Conservation (phyloP, 805 yeast genomes). For the Priceomyces haplophilus region DNA sequence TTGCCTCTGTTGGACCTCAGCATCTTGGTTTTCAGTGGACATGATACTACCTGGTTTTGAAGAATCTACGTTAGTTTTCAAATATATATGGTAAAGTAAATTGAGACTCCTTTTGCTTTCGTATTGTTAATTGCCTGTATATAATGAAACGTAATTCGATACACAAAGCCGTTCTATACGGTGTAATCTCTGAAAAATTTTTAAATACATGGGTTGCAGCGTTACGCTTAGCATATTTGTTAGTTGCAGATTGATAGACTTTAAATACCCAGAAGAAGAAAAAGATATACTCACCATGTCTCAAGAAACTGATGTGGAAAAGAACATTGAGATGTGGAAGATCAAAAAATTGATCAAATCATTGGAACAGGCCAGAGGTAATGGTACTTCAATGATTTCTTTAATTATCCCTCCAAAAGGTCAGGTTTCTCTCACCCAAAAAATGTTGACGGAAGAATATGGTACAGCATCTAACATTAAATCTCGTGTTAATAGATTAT, state of each 20-base stretch:
- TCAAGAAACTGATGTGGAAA: slow-evolving; percentile 66
- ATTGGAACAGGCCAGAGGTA: slow-evolving; percentile 90
- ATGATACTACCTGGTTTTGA: too few species aligned
- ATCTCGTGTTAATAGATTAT: slow-evolving; percentile 93
- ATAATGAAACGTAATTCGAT: background rate
- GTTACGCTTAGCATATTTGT: background rate
- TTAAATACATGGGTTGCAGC: background rate
- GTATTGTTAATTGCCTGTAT: too few species aligned
- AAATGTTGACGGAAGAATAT: slow-evolving; percentile 95
- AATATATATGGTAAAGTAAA: too few species aligned
- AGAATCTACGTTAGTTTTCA: too few species aligned
- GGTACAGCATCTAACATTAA: slow-evolving; percentile 98
- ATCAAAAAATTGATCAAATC: slow-evolving; percentile 88
- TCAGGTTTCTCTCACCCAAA: slow-evolving; percentile 82
- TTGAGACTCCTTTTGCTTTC: too few species aligned
- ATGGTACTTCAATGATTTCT: slow-evolving; percentile 99
- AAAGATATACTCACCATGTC: slow-evolving; percentile 17
- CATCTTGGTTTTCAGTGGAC: background rate
- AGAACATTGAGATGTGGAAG: slow-evolving; percentile 98
- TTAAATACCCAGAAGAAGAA: background rate
- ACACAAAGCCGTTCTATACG: background rate
- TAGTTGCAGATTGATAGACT: background rate
- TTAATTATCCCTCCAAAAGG: slow-evolving; percentile 93
- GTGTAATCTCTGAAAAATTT: background rate
- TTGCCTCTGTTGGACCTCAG: background rate